A percentile compares a stretch with the other conserved stretches of the same genome.
Conservation (phyloP, 2,329 filamentous ascomycete genomes). For the Cladorrhinum sp. region DNA sequence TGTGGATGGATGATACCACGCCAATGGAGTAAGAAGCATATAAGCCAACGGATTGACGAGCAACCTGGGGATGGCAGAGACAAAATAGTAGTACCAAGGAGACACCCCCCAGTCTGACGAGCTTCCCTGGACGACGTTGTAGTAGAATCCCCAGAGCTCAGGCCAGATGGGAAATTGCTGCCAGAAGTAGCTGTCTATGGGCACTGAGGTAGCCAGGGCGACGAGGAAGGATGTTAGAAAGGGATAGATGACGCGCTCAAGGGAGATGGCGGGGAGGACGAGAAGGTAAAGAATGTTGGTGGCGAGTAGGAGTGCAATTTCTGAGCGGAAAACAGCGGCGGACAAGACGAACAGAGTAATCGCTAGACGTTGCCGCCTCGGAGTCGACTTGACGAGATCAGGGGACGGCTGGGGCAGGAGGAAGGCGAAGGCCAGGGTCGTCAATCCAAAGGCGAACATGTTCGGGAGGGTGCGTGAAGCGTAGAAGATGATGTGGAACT, state of each 20-base stretch:
- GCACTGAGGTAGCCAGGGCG: slow-evolving; percentile 67
- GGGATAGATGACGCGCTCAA: slow-evolving; percentile 59
- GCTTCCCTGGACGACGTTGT: slow-evolving; percentile 81
- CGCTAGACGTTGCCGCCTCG: slow-evolving; percentile 57
- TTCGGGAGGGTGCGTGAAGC: slow-evolving; percentile 89
- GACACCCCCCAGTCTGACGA: slow-evolving; percentile 85
- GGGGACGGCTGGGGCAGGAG: slow-evolving; percentile 38
- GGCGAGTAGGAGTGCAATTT: slow-evolving; percentile 76
- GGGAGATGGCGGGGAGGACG: slow-evolving; percentile 48
- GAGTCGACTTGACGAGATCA: slow-evolving; percentile 28
- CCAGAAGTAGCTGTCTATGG: slow-evolving; percentile 93
- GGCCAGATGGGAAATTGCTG: slow-evolving; percentile 76
- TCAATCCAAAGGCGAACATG: slow-evolving; percentile 89
- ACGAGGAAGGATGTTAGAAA: slow-evolving; percentile 63
- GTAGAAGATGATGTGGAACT: slow-evolving; percentile 94
- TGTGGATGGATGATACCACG: slow-evolving; percentile 48
- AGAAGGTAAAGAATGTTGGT: slow-evolving; percentile 66
- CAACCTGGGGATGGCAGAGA: slow-evolving; percentile 75
- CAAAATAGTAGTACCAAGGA: slow-evolving; percentile 84
- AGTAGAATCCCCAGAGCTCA: slow-evolving; percentile 84
- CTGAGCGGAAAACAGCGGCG: slow-evolving; percentile 82
- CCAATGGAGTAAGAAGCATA: slow-evolving; percentile 51
- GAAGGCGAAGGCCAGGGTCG: slow-evolving; percentile 60
- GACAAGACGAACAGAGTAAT: slow-evolving; percentile 75
- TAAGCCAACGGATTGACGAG: slow-evolving; percentile 73